Base-by-base conservation (phyloP, 1,284 basidiomycete genomes). In the Mycosarcoma maydis region DNA sequence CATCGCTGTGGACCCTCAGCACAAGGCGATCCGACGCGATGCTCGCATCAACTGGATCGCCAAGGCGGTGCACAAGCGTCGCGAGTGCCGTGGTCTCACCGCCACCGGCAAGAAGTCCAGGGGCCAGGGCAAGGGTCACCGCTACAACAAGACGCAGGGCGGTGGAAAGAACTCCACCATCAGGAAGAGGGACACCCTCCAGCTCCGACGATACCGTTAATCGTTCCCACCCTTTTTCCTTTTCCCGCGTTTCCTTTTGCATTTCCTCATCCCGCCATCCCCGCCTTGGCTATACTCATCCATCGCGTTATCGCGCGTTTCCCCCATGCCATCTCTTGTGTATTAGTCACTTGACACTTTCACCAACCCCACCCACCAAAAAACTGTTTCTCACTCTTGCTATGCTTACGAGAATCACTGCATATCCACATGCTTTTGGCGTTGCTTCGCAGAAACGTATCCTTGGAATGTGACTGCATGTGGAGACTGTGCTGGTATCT, bases 1-100 rank as follows among this genome's bases (percentile, higher is more conserved):
- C 80, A 98, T 99, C 83, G 89, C 95, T 75, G 94, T 99, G 60
- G 95, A 99, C 82, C 93, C 92, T 60, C 89, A 84, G 81, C 92
- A 94, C 86, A 94, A 93, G 84, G 92, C 91, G 71, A 92, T 94
- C 82, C 80, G 92, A 85, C 91, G 94, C 71, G 95, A 99, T 83
- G 85, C 95, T 71, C 88, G 93, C 80, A 97, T 99, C 87, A 98
- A 92, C 90, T 98, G 94, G 95, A 98, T 99, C 85, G 87, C 87
- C 83, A 94, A 95, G 85, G 90, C 95, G 23, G 95, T 98, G 54
- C 96, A 98, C 90, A 99, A 98, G 87, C 92, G 90, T 83, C 90
- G 96, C 83, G 96, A 99, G 85, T 88, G 92, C 76, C 92, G 96
- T 84, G 96, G 96, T 77, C 92, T 99, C 78, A 99, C 96, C 81